phyloP scores from a whole-genome alignment of 1,284 basidiomycete species.

The Cryptococcus jaspeensis region DNA sequence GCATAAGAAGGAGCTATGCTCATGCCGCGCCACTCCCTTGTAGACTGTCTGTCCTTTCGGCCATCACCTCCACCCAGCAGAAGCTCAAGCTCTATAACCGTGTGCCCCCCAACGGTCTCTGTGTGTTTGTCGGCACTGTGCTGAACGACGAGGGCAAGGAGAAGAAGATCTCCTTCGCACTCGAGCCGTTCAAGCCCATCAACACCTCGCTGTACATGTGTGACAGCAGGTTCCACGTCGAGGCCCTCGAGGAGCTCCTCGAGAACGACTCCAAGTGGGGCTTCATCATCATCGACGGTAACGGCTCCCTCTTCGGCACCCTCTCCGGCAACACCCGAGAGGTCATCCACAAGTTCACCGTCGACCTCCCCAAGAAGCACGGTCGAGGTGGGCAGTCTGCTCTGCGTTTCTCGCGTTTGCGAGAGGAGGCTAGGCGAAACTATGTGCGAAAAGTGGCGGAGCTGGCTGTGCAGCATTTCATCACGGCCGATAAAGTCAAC shows the following conservation, averaged over 20 bases:
- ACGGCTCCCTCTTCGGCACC: constrained; percentile 76
- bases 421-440: constrained; percentile 99
- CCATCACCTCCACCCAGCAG: constrained; percentile 99
- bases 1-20: background rate
- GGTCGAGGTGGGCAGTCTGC: constrained; percentile 99
- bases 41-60: constrained; percentile 86
- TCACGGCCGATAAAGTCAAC: constrained; percentile 98
- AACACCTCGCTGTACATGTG: constrained; percentile 99
- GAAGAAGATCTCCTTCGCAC: constrained; percentile 96
- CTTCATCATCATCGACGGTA: constrained; percentile 84
- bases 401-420: constrained; percentile 98
- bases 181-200: constrained; percentile 97
- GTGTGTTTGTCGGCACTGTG: constrained; percentile 96
- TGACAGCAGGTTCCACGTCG: constrained; percentile 99
- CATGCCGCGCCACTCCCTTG: background rate
- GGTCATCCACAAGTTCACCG: constrained; percentile 96
- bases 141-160: constrained; percentile 98
- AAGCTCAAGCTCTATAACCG: constrained; percentile 94
- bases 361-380: constrained; percentile 99
- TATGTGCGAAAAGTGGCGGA: constrained; percentile 99
- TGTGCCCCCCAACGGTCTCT: constrained; percentile 93
- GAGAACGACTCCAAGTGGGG: constrained; percentile 98
- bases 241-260: constrained; percentile 91
- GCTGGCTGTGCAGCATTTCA: constrained; percentile 94
- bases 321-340: constrained; percentile 97